Base-by-base conservation (phyloP, 768 basidiomycete genomes). In the Lactarius sp. region DNA sequence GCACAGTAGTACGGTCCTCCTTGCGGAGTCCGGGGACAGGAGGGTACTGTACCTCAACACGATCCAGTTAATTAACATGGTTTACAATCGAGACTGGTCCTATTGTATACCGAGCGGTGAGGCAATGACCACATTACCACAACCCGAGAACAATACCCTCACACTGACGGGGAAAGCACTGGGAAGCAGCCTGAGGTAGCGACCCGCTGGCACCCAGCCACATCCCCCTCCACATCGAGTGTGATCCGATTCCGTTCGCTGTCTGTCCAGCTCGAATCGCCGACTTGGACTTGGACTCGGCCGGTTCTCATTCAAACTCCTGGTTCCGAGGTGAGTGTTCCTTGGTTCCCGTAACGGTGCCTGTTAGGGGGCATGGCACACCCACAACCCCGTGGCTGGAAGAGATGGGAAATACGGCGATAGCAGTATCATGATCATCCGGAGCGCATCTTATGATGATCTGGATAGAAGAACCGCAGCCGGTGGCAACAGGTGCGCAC, bases 371-470 rank as follows among this genome's bases (percentile, higher is more conserved):
- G 4, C 8, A 46, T 8, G 0, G 46, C 8, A 20, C n/a, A 46
- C 10, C n/a, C 46, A 9, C 46, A 46, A 46, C 18, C 4, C 46
- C 6, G n/a, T 16, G 46, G n/a, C n/a, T 0, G 47, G 47, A 49
- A 27, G 49, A 22, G 50, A n/a, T 27, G 4, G 22, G 42, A 51
- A 59, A 39, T 31, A 41, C 49, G 57, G 58, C 50, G 22, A 22
- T 22, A 22, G 47, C 22, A 22, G 50, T 52, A 59, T 59, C 58
- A 14, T 41, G 57, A 59, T 39, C 57, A 51, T 58, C 49, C n/a
- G 57, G 49, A 18, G 18, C 47, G 27, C 36, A 49, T 50, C 36
- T 50, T 47, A 18, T 36, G 7, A 18, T 36, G 7, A 27, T 9
- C 57, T 18, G 37, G 57, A 59, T 41, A 42, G 49, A 51, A 42